Evolutionary conservation across 306 rosid species (phyloP).

Genomic region (Lathyrus oleraceus): DNA sequence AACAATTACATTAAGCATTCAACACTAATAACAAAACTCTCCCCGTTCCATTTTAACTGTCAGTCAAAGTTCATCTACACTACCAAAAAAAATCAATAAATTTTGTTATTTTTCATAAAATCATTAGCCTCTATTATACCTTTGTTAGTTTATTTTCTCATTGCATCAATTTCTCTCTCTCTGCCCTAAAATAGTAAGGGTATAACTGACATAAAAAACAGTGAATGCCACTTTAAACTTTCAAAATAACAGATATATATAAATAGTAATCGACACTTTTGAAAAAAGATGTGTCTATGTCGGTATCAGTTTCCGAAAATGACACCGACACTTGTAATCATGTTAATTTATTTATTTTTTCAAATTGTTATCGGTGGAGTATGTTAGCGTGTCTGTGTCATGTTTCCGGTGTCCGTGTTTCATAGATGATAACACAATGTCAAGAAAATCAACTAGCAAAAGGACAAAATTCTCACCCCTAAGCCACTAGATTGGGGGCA

Average conservation of each 20-base stretch:
- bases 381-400: no score
- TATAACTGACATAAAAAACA: not conserved
- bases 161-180: not conserved
- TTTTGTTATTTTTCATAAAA: not conserved
- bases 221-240: not conserved
- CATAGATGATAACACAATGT: not conserved
- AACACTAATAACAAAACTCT: not conserved
- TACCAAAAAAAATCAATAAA: not conserved
- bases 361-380: no score
- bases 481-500: constrained; percentile 88
- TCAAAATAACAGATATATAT: not conserved
- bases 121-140: not conserved
- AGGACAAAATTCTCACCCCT: constrained; percentile 53
- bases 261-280: no score
- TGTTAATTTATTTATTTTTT: no score
- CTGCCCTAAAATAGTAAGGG: not conserved
- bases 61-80: not conserved
- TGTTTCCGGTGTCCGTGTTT: no score
- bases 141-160: not conserved
- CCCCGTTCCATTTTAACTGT: not conserved
- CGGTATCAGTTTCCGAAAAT: no score
- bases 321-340: no score
- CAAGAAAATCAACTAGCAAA: constrained; percentile 10
- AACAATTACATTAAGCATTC: constrained; percentile 23
- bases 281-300: no score